phyloP scores from a whole-genome alignment of 345 rosid species.

The Brassica juncea region DNA sequence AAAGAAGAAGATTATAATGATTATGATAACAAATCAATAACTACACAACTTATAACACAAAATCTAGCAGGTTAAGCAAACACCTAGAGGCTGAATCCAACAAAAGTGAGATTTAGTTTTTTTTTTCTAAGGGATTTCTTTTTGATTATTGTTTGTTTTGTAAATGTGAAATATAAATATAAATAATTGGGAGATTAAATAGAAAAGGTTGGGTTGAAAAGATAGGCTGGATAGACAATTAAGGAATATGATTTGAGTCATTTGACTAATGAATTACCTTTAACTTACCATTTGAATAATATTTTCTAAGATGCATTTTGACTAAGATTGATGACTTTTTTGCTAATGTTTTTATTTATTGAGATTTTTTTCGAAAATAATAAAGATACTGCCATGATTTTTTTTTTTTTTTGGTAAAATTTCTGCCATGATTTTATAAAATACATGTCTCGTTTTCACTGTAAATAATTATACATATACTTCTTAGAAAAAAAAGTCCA shows the following conservation, averaged over 20 bases:
- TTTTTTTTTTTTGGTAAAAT: background rate
- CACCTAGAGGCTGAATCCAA: background rate
- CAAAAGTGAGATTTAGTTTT: background rate
- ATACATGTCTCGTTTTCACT: background rate
- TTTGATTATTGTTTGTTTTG: conserved; percentile 1
- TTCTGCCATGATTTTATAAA: background rate
- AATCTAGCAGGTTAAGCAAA: background rate
- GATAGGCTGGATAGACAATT: background rate
- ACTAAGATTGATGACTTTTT: conserved; percentile 17
- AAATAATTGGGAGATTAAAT: background rate
- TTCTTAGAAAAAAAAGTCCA: background rate
- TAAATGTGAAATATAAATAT: background rate
- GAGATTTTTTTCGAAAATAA: background rate
- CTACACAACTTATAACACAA: background rate
- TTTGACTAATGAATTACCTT: background rate
- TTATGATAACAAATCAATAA: background rate
- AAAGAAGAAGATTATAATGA: background rate
- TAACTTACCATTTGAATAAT: conserved; percentile 7
- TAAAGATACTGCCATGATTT: background rate
- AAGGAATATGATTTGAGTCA: background rate
- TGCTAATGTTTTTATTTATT: conserved; percentile 7
- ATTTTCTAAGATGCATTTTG: background rate
- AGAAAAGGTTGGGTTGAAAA: conserved; percentile 5
- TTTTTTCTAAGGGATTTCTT: background rate
- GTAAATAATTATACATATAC: background rate